Evolutionary conservation across 2,329 filamentous ascomycete species (phyloP).

Genomic region (Trichoderma sp.): DNA sequence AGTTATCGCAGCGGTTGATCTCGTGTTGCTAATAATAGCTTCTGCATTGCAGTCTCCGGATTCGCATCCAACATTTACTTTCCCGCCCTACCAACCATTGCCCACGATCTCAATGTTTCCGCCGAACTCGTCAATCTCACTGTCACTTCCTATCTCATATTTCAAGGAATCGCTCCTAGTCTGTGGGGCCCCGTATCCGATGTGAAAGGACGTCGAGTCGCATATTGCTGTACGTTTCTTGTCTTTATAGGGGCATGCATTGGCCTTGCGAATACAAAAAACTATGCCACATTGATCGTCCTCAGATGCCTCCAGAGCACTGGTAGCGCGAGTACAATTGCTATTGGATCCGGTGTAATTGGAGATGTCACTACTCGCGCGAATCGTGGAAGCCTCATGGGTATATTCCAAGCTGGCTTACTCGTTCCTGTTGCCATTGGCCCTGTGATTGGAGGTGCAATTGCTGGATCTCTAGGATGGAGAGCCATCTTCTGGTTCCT

Average conservation of each 20-base stretch:
- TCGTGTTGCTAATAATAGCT: slow-evolving; percentile 1
- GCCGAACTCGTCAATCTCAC: slow-evolving; percentile 50
- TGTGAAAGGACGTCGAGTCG: slow-evolving; percentile 53
- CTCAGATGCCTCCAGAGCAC: slow-evolving; percentile 59
- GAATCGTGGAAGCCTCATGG: slow-evolving; percentile 63
- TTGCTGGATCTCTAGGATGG: slow-evolving; percentile 61
- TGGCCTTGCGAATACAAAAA: slow-evolving; percentile 52
- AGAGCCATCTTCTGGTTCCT: slow-evolving; percentile 64
- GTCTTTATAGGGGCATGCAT: slow-evolving; percentile 57
- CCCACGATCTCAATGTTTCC: slow-evolving; percentile 49
- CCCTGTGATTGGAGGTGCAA: slow-evolving; percentile 60
- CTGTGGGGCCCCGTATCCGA: slow-evolving; percentile 60
- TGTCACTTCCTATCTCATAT: slow-evolving; percentile 58
- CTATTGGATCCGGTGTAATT: slow-evolving; percentile 60
- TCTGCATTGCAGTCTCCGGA: slow-evolving; percentile 39
- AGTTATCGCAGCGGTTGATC: background rate
- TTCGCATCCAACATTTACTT: slow-evolving; percentile 57
- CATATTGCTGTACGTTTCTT: slow-evolving; percentile 55
- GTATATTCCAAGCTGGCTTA: slow-evolving; percentile 49
- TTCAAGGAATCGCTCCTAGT: slow-evolving; percentile 61
- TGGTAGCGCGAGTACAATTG: slow-evolving; percentile 60
- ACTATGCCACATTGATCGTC: slow-evolving; percentile 52
- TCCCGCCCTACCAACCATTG: slow-evolving; percentile 53
- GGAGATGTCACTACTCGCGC: slow-evolving; percentile 63
- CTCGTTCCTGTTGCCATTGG: slow-evolving; percentile 53